Percentiles rank a stretch among this genome's conserved stretches.
Evolutionary conservation across 176 grass and related monocot genomes (phyloP).

Genomic region (Hsuehochloa calcarea): DNA sequence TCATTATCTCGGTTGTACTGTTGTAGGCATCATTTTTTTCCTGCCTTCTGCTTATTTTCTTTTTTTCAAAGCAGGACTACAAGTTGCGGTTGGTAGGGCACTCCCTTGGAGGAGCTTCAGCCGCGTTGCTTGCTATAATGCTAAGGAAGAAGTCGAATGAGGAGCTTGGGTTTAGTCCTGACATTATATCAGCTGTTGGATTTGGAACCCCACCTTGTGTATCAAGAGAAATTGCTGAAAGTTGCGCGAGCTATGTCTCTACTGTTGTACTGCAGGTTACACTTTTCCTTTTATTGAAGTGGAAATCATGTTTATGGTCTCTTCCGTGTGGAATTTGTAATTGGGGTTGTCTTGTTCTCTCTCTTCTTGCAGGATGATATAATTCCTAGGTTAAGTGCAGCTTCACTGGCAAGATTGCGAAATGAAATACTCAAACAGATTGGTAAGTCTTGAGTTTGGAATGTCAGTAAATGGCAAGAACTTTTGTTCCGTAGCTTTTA

Average conservation of each 20-base stretch:
- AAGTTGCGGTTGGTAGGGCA: conserved; percentile 84
- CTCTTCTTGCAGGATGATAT: conserved; percentile 72
- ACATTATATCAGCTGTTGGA: conserved; percentile 86
- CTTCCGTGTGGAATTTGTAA: neutral
- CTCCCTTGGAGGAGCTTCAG: conserved; percentile 89
- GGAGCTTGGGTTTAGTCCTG: conserved; percentile 89
- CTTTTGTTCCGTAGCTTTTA: conserved; percentile 1
- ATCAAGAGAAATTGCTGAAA: conserved; percentile 80
- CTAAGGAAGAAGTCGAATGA: conserved; percentile 75
- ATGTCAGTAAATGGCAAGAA: neutral
- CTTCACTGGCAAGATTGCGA: conserved; percentile 75
- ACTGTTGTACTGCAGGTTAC: conserved; percentile 91
- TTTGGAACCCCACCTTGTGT: conserved; percentile 90
- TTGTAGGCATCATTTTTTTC: neutral
- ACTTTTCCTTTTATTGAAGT: neutral
- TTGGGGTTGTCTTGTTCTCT: neutral
- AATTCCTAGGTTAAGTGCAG: conserved; percentile 83
- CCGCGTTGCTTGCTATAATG: conserved; percentile 84
- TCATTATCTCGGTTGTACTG: neutral
- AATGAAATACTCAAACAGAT: conserved; percentile 87
- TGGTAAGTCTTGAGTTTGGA: conserved; percentile 52
- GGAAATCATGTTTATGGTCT: neutral
- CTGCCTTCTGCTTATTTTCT: conserved; percentile 9
- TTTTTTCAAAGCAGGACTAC: conserved; percentile 54
- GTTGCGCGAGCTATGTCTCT: conserved; percentile 72